These are phyloP conservation scores for Blastomyces percursus DNA, from an alignment of 2,329 filamentous ascomycete genomes.

Conservation along the genomic window DNA sequence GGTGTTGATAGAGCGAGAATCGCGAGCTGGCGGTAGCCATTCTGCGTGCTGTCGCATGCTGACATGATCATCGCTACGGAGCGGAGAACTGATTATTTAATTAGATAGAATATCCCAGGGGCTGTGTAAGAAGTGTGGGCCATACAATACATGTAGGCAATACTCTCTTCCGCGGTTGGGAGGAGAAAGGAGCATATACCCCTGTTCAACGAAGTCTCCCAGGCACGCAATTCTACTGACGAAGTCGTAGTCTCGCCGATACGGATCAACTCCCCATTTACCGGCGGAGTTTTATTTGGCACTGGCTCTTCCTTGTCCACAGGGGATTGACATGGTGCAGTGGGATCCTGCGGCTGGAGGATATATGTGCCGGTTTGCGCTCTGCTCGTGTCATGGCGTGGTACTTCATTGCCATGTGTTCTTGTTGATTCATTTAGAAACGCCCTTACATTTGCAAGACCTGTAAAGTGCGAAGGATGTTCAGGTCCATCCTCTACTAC, in stretches of 20 bases:
- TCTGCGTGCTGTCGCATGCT: conserved; percentile 4
- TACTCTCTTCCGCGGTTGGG: not conserved
- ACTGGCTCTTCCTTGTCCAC: not conserved
- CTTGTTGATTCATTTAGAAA: not conserved
- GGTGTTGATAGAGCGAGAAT: conserved; percentile 1
- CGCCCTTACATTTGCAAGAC: not conserved
- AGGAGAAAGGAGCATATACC: not conserved
- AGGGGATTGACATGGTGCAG: not conserved
- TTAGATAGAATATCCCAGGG: not conserved
- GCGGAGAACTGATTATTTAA: not conserved
- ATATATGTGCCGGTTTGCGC: not conserved
- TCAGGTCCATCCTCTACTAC: not conserved
- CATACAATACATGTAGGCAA: conserved; percentile 1
- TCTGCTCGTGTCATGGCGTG: not conserved
- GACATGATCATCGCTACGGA: conserved; percentile 3
- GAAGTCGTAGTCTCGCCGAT: not conserved
- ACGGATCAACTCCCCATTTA: not conserved
- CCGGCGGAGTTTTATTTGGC: not conserved
- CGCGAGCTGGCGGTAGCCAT: conserved; percentile 5
- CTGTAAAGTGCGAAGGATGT: not conserved
- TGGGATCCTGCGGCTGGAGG: not conserved
- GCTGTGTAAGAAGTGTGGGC: not conserved
- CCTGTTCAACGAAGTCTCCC: not conserved
- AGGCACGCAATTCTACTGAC: not conserved
- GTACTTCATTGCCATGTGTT: not conserved